Conservation (phyloP, 805 yeast species). For the Limtongozyma cylindracea region DNA sequence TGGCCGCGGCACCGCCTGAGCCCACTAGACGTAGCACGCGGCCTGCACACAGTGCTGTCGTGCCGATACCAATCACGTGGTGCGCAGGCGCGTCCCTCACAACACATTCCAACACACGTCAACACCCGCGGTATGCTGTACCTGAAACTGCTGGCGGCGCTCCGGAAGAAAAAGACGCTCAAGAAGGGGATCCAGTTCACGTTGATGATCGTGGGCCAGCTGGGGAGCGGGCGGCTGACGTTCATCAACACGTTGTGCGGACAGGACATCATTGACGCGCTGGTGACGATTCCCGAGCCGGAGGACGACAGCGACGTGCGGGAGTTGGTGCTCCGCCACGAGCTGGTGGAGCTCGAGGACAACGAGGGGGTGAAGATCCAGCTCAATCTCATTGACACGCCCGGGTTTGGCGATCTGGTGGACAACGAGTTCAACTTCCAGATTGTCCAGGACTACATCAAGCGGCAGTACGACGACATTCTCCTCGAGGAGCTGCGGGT, state of each 20-base stretch:
- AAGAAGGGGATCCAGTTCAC: conserved; percentile 75
- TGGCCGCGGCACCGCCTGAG: no score
- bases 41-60: no score
- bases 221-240: conserved; percentile 81
- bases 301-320: no score
- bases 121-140: neutral
- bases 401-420: conserved; percentile 58
- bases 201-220: conserved; percentile 66
- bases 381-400: conserved; percentile 55
- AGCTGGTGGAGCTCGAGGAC: conserved; percentile 65
- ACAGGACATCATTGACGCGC: conserved; percentile 43
- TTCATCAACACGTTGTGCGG: conserved; percentile 80
- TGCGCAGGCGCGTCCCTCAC: no score
- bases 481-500: conserved; percentile 60
- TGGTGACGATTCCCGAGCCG: conserved; percentile 34
- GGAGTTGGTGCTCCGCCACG: conserved; percentile 41
- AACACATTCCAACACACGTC: no score
- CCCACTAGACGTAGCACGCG: no score
- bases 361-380: conserved; percentile 69
- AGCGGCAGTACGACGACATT: conserved; percentile 68
- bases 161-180: conserved; percentile 46
- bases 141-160: conserved; percentile 12
- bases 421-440: conserved; percentile 45
- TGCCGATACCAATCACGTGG: no score
- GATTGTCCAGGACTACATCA: conserved; percentile 49